Conservation (phyloP, 805 yeast genomes). For the Starmerella vitae region DNA sequence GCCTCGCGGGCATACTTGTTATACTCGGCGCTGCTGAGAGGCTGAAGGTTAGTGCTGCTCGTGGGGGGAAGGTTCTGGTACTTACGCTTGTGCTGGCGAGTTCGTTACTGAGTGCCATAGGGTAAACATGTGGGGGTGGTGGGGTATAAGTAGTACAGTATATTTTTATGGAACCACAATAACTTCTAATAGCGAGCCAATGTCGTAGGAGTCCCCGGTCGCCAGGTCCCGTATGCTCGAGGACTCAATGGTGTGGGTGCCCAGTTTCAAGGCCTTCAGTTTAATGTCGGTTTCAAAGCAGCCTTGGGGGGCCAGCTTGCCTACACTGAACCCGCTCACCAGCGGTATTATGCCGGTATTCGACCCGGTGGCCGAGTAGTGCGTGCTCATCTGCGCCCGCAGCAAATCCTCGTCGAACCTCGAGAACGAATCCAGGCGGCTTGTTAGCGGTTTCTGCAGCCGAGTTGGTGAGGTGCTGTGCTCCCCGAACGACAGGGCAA, state of each 20-base stretch:
- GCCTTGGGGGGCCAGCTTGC: slow-evolving; percentile 45
- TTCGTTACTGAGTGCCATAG: too few relatives aligned
- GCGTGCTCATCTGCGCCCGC: slow-evolving; percentile 7
- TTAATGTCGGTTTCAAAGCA: slow-evolving; percentile 51
- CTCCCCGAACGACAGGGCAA: slow-evolving; percentile 32
- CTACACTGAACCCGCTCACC: slow-evolving; percentile 51
- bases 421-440: slow-evolving; percentile 2
- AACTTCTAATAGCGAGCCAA: slow-evolving; percentile 58
- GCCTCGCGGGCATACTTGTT: slow-evolving; percentile 5
- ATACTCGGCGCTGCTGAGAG: too few relatives aligned
- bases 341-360: slow-evolving; percentile 48
- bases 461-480: not conserved
- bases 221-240: slow-evolving; percentile 48
- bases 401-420: slow-evolving; percentile 11
- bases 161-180: slow-evolving; percentile 38
- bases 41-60: not conserved
- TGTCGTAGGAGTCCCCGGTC: slow-evolving; percentile 56
- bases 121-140: too few relatives aligned
- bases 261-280: slow-evolving; percentile 49
- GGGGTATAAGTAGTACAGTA: too few relatives aligned
- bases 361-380: slow-evolving; percentile 20
- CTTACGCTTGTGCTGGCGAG: slow-evolving; percentile 16
- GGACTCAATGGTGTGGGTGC: slow-evolving; percentile 51
- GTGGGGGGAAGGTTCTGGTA: not conserved
- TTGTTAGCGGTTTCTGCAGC: not conserved